Conservation (phyloP, 2,329 filamentous ascomycete species). For the Alternaria longipes region DNA sequence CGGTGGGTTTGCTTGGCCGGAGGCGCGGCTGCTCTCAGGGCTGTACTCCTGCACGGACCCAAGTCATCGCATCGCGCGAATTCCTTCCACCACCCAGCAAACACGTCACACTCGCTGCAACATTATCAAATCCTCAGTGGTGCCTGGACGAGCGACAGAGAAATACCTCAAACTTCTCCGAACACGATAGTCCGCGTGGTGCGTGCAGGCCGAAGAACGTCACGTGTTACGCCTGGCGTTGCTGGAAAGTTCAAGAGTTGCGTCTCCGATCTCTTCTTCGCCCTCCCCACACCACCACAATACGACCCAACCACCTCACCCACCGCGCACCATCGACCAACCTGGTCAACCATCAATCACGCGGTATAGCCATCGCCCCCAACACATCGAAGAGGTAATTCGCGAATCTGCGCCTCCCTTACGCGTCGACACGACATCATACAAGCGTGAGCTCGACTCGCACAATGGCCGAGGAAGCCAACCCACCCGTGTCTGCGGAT, state of each 20-base stretch:
- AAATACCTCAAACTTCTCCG: constrained; percentile 36
- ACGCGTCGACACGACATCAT: constrained; percentile 49
- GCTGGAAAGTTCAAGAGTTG: constrained; percentile 31
- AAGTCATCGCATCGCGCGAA: constrained; percentile 38
- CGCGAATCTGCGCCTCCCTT: constrained; percentile 39
- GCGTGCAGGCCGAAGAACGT: constrained; percentile 25
- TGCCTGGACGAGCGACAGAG: constrained; percentile 14
- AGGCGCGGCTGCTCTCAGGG: constrained; percentile 19
- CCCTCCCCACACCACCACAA: constrained; percentile 41
- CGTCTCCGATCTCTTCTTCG: constrained; percentile 32
- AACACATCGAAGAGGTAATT: constrained; percentile 38
- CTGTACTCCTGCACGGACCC: constrained; percentile 37
- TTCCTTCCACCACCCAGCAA: constrained; percentile 34
- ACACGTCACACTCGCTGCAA: constrained; percentile 36
- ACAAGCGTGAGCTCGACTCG: constrained; percentile 43
- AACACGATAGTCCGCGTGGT: constrained; percentile 20
- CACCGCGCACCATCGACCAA: constrained; percentile 50
- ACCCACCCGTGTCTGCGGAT: constrained; percentile 38
- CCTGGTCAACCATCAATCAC: constrained; percentile 43
- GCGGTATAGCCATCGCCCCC: constrained; percentile 36
- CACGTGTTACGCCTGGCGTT: constrained; percentile 30
- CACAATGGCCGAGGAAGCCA: constrained; percentile 51
- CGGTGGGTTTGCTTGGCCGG: constrained; percentile 16
- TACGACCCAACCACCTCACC: constrained; percentile 44
- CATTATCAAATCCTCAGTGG: constrained; percentile 21